Evolutionary conservation across 306 rosid species (phyloP).

Genomic region (Vicia villosa): DNA sequence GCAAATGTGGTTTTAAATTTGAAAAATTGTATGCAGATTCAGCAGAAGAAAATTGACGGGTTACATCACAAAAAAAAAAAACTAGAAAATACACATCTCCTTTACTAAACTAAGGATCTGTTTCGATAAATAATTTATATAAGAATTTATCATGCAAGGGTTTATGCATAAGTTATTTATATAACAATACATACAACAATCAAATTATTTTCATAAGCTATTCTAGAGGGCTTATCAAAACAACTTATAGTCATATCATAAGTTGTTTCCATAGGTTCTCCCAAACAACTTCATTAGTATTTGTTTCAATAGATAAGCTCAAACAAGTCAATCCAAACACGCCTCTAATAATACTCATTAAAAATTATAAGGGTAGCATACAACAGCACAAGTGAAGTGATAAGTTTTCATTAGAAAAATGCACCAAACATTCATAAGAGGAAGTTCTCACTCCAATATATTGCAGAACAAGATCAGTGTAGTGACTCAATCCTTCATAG

Average conservation of each 20-base stretch:
- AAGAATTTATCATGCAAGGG: background rate
- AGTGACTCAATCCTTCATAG: too few relatives aligned
- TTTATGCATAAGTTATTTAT: background rate
- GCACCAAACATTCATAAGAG: background rate
- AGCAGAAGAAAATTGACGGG: background rate
- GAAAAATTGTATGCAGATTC: too few relatives aligned
- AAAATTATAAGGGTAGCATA: background rate
- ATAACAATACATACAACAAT: background rate
- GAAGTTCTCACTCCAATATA: slow-evolving; percentile 20
- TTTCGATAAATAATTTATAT: too few relatives aligned
- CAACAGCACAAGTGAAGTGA: slow-evolving; percentile 27
- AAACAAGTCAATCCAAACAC: background rate
- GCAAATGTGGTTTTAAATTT: slow-evolving; percentile 4
- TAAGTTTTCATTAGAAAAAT: background rate
- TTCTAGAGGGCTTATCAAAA: background rate
- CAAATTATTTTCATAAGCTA: background rate
- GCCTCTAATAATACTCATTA: background rate
- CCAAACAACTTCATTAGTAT: background rate
- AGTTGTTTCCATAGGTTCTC: too few relatives aligned
- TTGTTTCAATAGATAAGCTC: background rate
- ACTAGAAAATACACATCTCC: background rate
- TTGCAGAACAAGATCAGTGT: background rate
- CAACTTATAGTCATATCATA: too few relatives aligned
- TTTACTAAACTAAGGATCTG: too few relatives aligned
- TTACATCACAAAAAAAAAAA: background rate